Evolutionary conservation across 2,329 filamentous ascomycete genomes (phyloP), one percentile per base, ranked within the genome.

Genomic region (Fusarium equiseti): DNA sequence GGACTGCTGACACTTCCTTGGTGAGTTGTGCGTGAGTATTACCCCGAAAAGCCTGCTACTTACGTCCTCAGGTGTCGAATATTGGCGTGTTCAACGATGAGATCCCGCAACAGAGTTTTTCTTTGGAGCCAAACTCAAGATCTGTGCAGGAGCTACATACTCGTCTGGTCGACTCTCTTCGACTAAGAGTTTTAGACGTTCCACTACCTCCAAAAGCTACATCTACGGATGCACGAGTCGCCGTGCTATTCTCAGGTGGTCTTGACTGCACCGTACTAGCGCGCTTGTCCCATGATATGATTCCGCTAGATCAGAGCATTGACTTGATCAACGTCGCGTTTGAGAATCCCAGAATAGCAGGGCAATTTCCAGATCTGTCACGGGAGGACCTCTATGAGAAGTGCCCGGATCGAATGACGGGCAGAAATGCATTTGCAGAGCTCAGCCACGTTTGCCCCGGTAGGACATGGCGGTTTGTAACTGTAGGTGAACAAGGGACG

Each of bases 321-420:
- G 96, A 98, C 77, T 85, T 99, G 11, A 86, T 99, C 69, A 99
- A 99, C 72, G 95, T 99, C 48, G 96, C 95, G 1, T 99, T 99
- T 76, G 93, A 99, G 79, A 99, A 99, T 71, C 95, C 95, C 1
- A 88, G 93, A 32, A 88, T 91, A 70, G 90, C 86, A 63, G 89
- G 85, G 5, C 85, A 88, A 45, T 81, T 87, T 15, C 83, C 83
- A 22, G 66, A 63, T 9, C 61, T 74, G 5, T 75, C 77, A 1
- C 62, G 76, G 63, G 69, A 77, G 5, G 78, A 79, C 63, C 79
- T 90, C 1, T 98, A 93, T 75, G 94, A 97, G 80, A 85, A 88
- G 26, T 99, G 96, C 72, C 96, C 96, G 0, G 96, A 99, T 80
- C 91, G 97, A 59, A 86, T 93, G 46, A 99, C 96, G 0, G 96